Base-by-base conservation (phyloP, 1,139 yeast genomes). In the Magnusiomyces fungicola region DNA sequence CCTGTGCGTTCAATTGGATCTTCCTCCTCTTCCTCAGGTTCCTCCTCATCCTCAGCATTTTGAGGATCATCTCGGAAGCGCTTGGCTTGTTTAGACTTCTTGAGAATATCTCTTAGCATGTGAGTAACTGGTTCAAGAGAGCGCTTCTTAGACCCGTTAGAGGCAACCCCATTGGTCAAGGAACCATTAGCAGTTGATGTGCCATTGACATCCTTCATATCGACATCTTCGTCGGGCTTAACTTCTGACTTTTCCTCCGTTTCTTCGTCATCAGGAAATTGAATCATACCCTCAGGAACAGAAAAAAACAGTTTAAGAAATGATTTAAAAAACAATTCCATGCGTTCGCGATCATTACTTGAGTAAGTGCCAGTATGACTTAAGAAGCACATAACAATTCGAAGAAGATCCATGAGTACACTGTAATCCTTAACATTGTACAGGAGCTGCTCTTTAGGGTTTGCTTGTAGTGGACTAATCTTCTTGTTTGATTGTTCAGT, bases 401-500 rank as follows among this genome's bases (percentile, higher is more conserved):
- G 76, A 51, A 85, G 66, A 46, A 90, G 78, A 67, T 94, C 98
- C 64, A 74, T 75, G 45, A 94, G 70, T 21, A 92, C 79, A 14
- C 77, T 83, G 49, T 70, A 67, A 61, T 92, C 96, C 9, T 71
- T 68, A 59, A 90, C 80, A 36, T 69, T 69, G 62, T 80, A 89
- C 52, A 76, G 76, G 55, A 92, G 74, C 66, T 92, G 97, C 52
- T 84, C 83, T 63, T 83, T 83, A 16, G 96, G 96, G 27, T 95
- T 86, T 59, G 89, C 76, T 45, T 96, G 83, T 60, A 88, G 75
- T 44, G 96, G 96, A 62, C 86, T 90, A 53, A 86, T 72, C 61
- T 95, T 76, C 67, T 88, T 81, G 50, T 76, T 78, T 49, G 76
- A 78, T 66, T 92, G 97, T 62, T 92, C 97, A 42, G 88, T 85